These are phyloP conservation scores for Syzygium jambos DNA, from an alignment of 345 rosid species.

Conservation along the genomic window DNA sequence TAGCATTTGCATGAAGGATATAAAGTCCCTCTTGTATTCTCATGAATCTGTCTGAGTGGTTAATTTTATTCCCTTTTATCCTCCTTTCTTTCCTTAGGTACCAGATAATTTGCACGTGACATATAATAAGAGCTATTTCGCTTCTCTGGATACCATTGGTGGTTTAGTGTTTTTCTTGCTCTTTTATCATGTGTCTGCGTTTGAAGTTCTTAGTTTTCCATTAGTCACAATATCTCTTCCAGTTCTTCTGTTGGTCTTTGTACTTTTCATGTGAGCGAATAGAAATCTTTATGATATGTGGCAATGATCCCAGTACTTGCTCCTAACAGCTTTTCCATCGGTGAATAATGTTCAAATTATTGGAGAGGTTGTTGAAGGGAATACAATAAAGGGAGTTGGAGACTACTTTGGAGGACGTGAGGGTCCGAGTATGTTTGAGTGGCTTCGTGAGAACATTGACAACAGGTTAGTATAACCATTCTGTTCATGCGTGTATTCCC, in stretches of 20 bases:
- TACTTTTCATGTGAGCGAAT: background rate
- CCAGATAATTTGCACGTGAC: background rate
- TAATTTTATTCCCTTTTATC: background rate
- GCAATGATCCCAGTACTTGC: background rate
- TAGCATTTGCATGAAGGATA: background rate
- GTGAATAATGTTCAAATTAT: conserved; percentile 58
- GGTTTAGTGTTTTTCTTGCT: background rate
- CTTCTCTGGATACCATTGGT: background rate
- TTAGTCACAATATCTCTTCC: background rate
- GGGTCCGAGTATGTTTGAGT: conserved; percentile 96
- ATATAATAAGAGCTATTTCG: background rate
- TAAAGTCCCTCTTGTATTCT: background rate
- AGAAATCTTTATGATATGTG: background rate
- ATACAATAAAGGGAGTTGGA: conserved; percentile 65
- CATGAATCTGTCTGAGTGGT: background rate
- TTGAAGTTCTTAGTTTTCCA: background rate
- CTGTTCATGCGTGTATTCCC: background rate
- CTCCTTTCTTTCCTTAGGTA: background rate
- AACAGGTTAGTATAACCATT: conserved; percentile 50
- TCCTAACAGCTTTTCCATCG: conserved; percentile 83
- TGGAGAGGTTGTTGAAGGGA: conserved; percentile 87
- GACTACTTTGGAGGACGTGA: conserved; percentile 96
- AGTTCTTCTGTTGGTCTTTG: background rate
- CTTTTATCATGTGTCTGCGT: background rate
- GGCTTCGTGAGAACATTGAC: conserved; percentile 74